Evolutionary conservation across 305 asterid genomes (phyloP).

Genomic region (Fraxinus paxiana): DNA sequence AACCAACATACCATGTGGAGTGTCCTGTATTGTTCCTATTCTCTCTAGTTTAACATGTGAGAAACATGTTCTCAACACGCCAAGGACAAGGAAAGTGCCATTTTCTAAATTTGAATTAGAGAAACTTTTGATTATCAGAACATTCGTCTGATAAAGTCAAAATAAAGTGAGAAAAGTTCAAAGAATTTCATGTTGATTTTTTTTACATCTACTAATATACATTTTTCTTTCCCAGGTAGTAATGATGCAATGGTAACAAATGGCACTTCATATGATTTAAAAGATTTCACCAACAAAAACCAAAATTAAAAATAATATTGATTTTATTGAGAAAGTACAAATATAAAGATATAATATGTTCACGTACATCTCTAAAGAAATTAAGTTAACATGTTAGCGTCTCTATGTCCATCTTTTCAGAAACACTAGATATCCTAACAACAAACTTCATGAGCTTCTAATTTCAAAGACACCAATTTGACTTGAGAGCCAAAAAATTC

Average conservation of each 20-base stretch:
- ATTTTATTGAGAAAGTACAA: not conserved
- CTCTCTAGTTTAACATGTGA: not conserved
- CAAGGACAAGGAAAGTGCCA: not conserved
- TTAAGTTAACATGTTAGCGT: not conserved
- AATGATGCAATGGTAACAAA: not conserved
- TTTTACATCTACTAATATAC: not conserved
- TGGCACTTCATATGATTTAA: not conserved
- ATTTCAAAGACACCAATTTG: not conserved
- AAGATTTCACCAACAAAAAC: not conserved
- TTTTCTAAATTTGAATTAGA: not conserved
- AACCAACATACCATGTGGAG: not conserved
- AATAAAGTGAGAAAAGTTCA: not conserved
- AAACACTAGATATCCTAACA: not conserved
- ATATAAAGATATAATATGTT: not conserved
- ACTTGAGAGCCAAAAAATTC: not conserved
- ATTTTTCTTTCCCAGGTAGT: not conserved
- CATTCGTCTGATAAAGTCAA: not conserved
- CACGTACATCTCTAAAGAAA: not conserved
- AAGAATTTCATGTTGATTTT: not conserved
- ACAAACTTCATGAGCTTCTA: not conserved
- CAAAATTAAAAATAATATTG: not conserved
- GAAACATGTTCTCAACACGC: not conserved
- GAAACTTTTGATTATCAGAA: not conserved
- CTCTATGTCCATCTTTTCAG: not conserved
- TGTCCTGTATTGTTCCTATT: not conserved